Conservation (phyloP, 2,329 filamentous ascomycete species). For the Fusarium sp. region DNA sequence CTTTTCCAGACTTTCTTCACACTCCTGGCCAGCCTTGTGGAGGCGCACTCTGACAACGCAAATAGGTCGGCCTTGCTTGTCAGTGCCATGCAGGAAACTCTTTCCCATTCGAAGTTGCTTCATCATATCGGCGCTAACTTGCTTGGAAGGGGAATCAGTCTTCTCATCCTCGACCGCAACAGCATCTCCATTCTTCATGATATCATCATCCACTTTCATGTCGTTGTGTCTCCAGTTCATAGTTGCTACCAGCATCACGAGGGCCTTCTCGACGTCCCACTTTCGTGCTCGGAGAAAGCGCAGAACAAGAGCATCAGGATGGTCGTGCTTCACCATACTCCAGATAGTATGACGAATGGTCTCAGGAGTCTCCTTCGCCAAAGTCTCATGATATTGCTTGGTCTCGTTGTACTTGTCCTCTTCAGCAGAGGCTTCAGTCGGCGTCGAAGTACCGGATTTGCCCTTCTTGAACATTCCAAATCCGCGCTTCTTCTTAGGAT, state of each 20-base stretch:
- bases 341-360: constrained; percentile 86
- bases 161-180: constrained; percentile 72
- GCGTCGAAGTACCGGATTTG: constrained; percentile 54
- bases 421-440: constrained; percentile 59
- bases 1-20: constrained; percentile 82
- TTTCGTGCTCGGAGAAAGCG: constrained; percentile 91
- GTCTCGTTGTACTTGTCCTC: constrained; percentile 96
- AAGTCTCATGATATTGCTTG: constrained; percentile 85
- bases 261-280: constrained; percentile 93
- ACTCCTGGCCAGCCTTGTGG: constrained; percentile 86
- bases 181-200: constrained; percentile 82
- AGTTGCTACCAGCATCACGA: constrained; percentile 94
- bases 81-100: constrained; percentile 89
- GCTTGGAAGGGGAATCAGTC: constrained; percentile 72
- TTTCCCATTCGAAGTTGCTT: constrained; percentile 90
- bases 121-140: constrained; percentile 81
- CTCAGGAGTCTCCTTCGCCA: constrained; percentile 82
- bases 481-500: constrained; percentile 78
- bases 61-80: constrained; percentile 87
- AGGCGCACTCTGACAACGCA: constrained; percentile 87
- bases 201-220: constrained; percentile 89
- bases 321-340: constrained; percentile 94
- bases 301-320: constrained; percentile 87
- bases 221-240: constrained; percentile 90
- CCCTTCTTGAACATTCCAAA: constrained; percentile 75